Evolutionary conservation across 345 rosid genomes (phyloP), one percentile per base, ranked within the genome.

Genomic region (Lepidium africanum): DNA sequence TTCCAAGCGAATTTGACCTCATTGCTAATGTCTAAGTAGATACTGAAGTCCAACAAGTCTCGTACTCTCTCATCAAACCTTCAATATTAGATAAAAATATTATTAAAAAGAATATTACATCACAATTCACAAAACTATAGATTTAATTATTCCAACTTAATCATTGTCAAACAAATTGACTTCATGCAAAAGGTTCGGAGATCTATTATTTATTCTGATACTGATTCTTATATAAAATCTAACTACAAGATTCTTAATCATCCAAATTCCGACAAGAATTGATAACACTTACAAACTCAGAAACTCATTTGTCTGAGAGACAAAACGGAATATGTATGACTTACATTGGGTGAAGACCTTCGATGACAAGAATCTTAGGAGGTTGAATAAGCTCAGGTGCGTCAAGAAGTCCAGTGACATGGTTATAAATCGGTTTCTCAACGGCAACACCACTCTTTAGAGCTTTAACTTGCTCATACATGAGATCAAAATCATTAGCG

Each of bases 1-100:
- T 93, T 93, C 98, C 97, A 93, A 42, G 98, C 95, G 83, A 93
- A 93, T 70, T 93, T 93, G 76, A 93, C 97, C 59, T 90, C 96
- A 49, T 88, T 90, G 86, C 97, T 93, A 36, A 93, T 93, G 80
- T 93, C 98, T 84, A 93, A 86, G 84, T 93, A 90, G 75, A 93
- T 88, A 58, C 97, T 87, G 79, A 93, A 90, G 92, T 93, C 97
- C 33, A 93, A 65, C 0, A 93, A 83, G 5, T 87, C 85, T 76
- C 97, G 86, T 54, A 93, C 98, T 6, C 98, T 84, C 74, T 76
- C 69, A 80, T 93, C 98, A 75, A 53, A 93, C 98, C 98, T 90
- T 67, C 63, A 69, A 39, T 41, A 37, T 35, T 41, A 67, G 8
- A 62, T 60, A n/a, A n/a, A n/a, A n/a, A 52, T 9, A 38, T 36